Evolutionary conservation across 1,284 basidiomycete genomes (phyloP), one percentile per base, ranked within the genome.

Genomic region (Somion occarium): DNA sequence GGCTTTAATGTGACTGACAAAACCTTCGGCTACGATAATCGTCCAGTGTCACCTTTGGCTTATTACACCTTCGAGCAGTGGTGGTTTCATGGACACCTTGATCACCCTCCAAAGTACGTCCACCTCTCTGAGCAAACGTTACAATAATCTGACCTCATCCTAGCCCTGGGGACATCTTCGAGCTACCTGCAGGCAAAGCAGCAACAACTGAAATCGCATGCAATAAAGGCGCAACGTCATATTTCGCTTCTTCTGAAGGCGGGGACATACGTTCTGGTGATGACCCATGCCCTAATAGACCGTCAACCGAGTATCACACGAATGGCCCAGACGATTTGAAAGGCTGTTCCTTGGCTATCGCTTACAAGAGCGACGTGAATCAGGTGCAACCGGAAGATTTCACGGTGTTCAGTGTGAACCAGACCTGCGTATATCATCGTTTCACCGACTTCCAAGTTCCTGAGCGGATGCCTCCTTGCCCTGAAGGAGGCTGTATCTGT

Each of bases 361-460:
- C 84, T 12, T 89, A 91, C 71, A 81, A 86, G 64, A 74, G 63
- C 55, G 73, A 89, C 59, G 76, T 73, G 2, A 66, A 62, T 2
- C 61, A 74, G 2, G 75, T 90, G 18, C 63, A 79, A 59, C 86
- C 85, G 1, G 76, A 76, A 49, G 85, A 89, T 68, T 83, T 91
- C 58, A 75, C 79, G 0, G 71, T 90, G 20, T 89, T 90, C 67
- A 84, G 80, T 55, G 77, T 86, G 26, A 89, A 88, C 63, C 83
- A 86, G 48, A 82, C 79, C 1, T 88, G 85, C 58, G 85, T 88
- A 1, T 90, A 81, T 82, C 73, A 72, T 42, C 72, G 82, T 18
- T 79, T 79, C 64, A 87, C 83, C 13, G 76, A 80, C 47, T 91
- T 88, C 61, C 65, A 77, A 51, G 78, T 90, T 12, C 88, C 88